Evolutionary conservation across 768 basidiomycete genomes (phyloP), one percentile per base, ranked within the genome.

Genomic region (Bullera alba): DNA sequence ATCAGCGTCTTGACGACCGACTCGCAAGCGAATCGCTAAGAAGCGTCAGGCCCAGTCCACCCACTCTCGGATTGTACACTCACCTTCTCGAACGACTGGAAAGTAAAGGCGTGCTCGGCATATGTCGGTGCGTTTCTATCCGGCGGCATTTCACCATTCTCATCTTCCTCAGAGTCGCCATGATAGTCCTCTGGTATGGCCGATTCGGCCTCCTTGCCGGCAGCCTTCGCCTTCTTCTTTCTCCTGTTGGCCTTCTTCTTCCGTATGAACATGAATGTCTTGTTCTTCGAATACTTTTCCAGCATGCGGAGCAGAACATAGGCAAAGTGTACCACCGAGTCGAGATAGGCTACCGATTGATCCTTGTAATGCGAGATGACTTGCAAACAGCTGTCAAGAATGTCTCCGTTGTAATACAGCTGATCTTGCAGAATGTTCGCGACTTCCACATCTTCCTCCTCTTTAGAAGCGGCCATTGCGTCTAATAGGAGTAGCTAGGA

Each of bases 341-440:
- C 86, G 46, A 97, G 81, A 75, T 89, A 96, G 73, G 70, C 73
- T 34, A 76, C 63, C 2, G 75, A 75, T 57, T 87, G 89, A 39
- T 84, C 80, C 58, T 84, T 86, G 77, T 90, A 96, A 22, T 77
- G 76, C 42, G 80, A 77, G 42, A 97, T 71, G 48, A 86, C 83
- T 22, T 85, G 83, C 37, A 91, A 75, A 0, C 90, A 80, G 21
- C 90, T 81, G 59, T 97, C 92, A 47, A 97, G 81, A 16, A 92
- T 83, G 57, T 96, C 90, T 28, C 88, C 91, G 61, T 91, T 91
- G 75, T 96, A 97, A 63, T 96, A 85, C 22, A 99, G 76, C 69
- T 95, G 88, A 56, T 89, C 82, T 61, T 90, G 87, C 1, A 97
- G 77, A 17, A 84, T 76, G 48, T 82, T 82, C 42, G 91, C 86